Conservation (phyloP, 768 basidiomycete genomes). For the Tulasnella sp. region DNA sequence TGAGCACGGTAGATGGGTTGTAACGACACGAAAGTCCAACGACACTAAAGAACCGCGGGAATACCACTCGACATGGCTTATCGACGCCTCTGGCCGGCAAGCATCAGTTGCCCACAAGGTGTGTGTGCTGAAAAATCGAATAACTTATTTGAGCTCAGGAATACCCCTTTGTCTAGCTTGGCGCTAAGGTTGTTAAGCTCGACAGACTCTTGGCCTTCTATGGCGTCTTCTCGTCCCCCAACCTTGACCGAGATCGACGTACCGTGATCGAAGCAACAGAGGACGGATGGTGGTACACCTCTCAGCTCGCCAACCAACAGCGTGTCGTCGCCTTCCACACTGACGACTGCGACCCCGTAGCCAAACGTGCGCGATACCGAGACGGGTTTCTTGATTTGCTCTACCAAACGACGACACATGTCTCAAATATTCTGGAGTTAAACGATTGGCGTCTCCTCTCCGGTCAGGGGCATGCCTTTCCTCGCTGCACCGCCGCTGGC, state of each 20-base stretch:
- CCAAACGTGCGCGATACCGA: slow-evolving; percentile 23
- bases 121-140: too few relatives aligned
- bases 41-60: not conserved
- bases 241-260: slow-evolving; percentile 25
- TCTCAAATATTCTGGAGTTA: slow-evolving; percentile 21
- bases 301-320: slow-evolving; percentile 24
- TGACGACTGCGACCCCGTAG: slow-evolving; percentile 20
- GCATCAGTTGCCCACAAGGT: slow-evolving; percentile 27
- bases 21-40: too few relatives aligned
- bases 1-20: too few relatives aligned
- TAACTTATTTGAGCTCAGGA: not conserved
- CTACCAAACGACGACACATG: slow-evolving; percentile 22
- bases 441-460: slow-evolving; percentile 21
- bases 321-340: slow-evolving; percentile 30
- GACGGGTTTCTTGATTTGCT: slow-evolving; percentile 27
- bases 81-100: slow-evolving; percentile 32
- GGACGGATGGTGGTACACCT: slow-evolving; percentile 31
- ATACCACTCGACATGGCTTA: slow-evolving; percentile 25
- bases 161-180: slow-evolving; percentile 21
- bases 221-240: slow-evolving; percentile 20
- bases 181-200: slow-evolving; percentile 23
- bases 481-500: slow-evolving; percentile 26
- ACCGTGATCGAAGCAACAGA: slow-evolving; percentile 30
- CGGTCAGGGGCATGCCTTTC: slow-evolving; percentile 15
- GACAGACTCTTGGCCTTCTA: slow-evolving; percentile 27